A percentile compares a stretch with the other conserved stretches of the same genome.
Conservation (phyloP, 2,329 filamentous ascomycete species). For the Colletotrichum simmondsii region DNA sequence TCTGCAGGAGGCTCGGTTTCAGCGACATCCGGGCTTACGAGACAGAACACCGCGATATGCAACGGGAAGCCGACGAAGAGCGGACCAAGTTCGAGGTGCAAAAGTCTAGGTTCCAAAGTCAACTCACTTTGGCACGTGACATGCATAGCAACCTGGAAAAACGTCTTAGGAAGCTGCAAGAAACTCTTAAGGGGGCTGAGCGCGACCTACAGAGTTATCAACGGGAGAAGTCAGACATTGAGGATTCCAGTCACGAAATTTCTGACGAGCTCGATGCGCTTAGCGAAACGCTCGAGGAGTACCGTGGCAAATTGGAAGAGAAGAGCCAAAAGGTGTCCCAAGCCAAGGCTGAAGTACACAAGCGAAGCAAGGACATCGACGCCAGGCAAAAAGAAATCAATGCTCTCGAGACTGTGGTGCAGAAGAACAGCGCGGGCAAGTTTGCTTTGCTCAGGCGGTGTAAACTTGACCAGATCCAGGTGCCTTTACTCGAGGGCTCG, state of each 20-base stretch:
- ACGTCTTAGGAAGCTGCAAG: conserved; percentile 76
- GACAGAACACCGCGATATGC: conserved; percentile 88
- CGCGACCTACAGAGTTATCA: conserved; percentile 77
- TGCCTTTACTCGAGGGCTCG: conserved; percentile 82
- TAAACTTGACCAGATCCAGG: conserved; percentile 90
- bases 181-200: conserved; percentile 73
- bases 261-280: conserved; percentile 82
- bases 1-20: conserved; percentile 90
- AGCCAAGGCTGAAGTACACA: conserved; percentile 83
- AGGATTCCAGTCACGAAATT: conserved; percentile 77
- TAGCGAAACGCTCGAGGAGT: conserved; percentile 75
- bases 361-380: conserved; percentile 86
- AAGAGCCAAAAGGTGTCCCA: conserved; percentile 82
- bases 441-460: conserved; percentile 88
- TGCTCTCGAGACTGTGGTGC: conserved; percentile 84
- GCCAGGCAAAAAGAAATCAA: conserved; percentile 77
- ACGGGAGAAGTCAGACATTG: conserved; percentile 78
- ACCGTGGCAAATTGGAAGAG: conserved; percentile 74
- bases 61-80: conserved; percentile 90
- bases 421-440: conserved; percentile 85
- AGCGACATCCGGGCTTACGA: conserved; percentile 92
- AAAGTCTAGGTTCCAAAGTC: conserved; percentile 76
- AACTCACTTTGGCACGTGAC: conserved; percentile 66
- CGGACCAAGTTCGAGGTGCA: conserved; percentile 89
- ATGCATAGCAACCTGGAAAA: conserved; percentile 68